These are phyloP conservation scores for Nematodospora valgi DNA, from an alignment of 805 yeast species.

Conservation along the genomic window DNA sequence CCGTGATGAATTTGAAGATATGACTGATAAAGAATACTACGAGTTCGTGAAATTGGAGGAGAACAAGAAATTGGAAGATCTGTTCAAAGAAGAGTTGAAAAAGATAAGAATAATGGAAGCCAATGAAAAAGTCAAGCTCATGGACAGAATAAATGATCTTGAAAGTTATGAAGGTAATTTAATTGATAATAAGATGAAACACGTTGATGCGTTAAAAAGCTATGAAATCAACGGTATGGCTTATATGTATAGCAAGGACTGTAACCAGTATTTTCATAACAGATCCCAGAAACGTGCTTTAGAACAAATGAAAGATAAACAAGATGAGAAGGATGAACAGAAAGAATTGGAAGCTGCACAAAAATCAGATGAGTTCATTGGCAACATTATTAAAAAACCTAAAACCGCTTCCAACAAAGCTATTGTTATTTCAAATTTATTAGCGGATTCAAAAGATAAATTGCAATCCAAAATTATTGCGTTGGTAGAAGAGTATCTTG, in stretches of 20 bases:
- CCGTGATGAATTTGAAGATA: constrained; percentile 22
- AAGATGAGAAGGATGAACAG: constrained; percentile 27
- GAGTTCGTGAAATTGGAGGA: constrained; percentile 15
- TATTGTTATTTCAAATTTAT: constrained; percentile 10
- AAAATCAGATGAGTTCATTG: not conserved
- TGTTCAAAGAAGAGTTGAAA: constrained; percentile 15
- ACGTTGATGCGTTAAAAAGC: constrained; percentile 27
- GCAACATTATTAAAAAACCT: constrained; percentile 1
- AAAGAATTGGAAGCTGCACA: not conserved
- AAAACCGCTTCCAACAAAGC: not conserved
- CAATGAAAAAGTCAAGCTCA: constrained; percentile 16
- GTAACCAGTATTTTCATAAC: constrained; percentile 39
- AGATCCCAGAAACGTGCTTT: constrained; percentile 31
- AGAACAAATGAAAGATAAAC: constrained; percentile 43
- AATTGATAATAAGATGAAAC: constrained; percentile 32
- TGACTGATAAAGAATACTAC: constrained; percentile 31
- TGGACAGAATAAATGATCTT: constrained; percentile 18
- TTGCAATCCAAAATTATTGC: constrained; percentile 36
- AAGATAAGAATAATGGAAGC: constrained; percentile 13
- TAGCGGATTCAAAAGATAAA: constrained; percentile 12
- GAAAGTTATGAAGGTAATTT: constrained; percentile 34
- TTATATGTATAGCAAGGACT: constrained; percentile 37
- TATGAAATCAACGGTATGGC: not conserved
- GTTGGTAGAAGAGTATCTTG: constrained; percentile 50
- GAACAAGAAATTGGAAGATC: constrained; percentile 19